phyloP scores from a whole-genome alignment of 495 filamentous ascomycete species.

The Podospora fimiseda region DNA sequence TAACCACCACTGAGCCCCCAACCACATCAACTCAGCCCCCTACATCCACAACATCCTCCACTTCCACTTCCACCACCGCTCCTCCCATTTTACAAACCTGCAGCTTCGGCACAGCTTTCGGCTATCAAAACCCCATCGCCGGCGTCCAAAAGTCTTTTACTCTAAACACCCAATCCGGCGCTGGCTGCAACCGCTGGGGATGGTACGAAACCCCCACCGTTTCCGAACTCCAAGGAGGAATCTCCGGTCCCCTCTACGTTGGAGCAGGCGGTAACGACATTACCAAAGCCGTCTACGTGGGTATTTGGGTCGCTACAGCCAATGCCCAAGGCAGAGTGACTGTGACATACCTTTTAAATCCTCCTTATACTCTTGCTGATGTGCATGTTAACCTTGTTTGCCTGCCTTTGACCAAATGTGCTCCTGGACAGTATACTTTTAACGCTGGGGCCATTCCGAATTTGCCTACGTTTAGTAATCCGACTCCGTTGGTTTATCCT shows the following conservation, averaged over 20 bases:
- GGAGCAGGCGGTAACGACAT: slow-evolving; percentile 27
- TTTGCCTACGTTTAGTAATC: slow-evolving; percentile 2
- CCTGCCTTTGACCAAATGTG: slow-evolving; percentile 16
- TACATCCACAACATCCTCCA: not conserved
- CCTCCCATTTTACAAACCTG: slow-evolving; percentile 7
- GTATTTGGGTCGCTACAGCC: slow-evolving; percentile 17
- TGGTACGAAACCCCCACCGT: slow-evolving; percentile 21
- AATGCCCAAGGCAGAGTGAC: slow-evolving; percentile 10
- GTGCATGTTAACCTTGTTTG: slow-evolving; percentile 18
- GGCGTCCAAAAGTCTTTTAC: not conserved
- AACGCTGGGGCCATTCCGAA: slow-evolving; percentile 1
- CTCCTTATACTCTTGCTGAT: slow-evolving; percentile 13
- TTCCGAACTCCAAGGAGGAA: slow-evolving; percentile 15
- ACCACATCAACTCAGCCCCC: slow-evolving; percentile 1
- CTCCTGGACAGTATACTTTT: slow-evolving; percentile 21
- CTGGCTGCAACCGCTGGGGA: slow-evolving; percentile 21
- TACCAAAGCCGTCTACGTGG: slow-evolving; percentile 19
- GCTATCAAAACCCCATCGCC: slow-evolving; percentile 12
- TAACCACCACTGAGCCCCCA: not conserved
- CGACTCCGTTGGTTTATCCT: slow-evolving; percentile 6
- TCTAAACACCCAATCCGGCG: slow-evolving; percentile 15
- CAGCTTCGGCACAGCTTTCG: slow-evolving; percentile 16
- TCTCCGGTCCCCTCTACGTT: slow-evolving; percentile 19
- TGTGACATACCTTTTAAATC: slow-evolving; percentile 17
- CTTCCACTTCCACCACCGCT: not conserved